Conservation (phyloP, 2,329 filamentous ascomycete species). For the Grosmannia serpens region DNA sequence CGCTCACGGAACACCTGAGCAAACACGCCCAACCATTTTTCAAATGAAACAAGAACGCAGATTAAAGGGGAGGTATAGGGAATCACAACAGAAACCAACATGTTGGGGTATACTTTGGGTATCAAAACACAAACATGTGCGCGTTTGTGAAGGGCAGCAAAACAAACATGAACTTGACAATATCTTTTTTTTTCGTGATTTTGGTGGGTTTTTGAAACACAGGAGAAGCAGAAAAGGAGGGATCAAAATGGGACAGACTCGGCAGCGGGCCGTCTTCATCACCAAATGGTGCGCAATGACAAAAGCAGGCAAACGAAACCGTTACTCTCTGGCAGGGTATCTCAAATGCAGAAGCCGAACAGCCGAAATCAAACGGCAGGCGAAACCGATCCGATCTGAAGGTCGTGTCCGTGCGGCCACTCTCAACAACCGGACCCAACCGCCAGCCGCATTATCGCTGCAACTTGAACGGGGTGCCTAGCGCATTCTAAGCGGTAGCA, state of each 20-base stretch:
- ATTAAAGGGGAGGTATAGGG: not conserved
- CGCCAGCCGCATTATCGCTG: not conserved
- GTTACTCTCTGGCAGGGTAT: conserved; percentile 12
- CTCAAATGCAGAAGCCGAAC: conserved; percentile 40
- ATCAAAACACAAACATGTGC: not conserved
- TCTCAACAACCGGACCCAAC: not conserved
- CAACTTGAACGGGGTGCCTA: not conserved
- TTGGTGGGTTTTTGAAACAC: conserved; percentile 1
- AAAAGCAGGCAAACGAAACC: not conserved
- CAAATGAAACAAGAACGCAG: not conserved
- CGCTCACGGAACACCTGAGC: not conserved
- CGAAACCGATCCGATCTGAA: conserved; percentile 8
- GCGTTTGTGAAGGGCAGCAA: not conserved
- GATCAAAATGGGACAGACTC: not conserved
- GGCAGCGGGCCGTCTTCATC: not conserved
- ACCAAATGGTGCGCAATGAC: not conserved
- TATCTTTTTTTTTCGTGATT: conserved; percentile 2
- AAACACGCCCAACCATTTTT: not conserved
- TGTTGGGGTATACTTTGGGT: conserved; percentile 1
- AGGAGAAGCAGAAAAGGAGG: conserved; percentile 1
- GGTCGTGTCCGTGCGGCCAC: conserved; percentile 5
- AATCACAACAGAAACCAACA: not conserved
- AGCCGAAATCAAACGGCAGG: conserved; percentile 28
- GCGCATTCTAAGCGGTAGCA: conserved; percentile 35
- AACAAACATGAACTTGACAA: not conserved